phyloP scores from a whole-genome alignment of 192 early-diverging fungal genomes.

The Backusella australiensis region DNA sequence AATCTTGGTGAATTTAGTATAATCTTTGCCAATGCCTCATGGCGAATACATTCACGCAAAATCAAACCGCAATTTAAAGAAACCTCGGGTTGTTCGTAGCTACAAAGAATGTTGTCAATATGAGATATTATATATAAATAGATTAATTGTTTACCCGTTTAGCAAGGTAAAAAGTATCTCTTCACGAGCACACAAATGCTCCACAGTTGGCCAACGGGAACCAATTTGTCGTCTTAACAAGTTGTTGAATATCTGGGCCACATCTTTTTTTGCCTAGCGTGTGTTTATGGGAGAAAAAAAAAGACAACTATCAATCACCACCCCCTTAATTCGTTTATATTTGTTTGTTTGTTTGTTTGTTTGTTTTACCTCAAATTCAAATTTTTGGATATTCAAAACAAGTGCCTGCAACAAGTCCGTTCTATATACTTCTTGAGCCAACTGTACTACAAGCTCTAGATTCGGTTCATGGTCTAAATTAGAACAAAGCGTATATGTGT shows the following conservation, averaged over 20 bases:
- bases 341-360: not conserved
- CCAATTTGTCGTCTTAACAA: conserved; percentile 93
- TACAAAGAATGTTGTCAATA: conserved; percentile 22
- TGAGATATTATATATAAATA: not conserved
- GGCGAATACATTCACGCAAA: conserved; percentile 93
- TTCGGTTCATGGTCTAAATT: conserved; percentile 74
- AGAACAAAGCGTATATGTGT: conserved; percentile 3
- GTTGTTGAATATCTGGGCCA: conserved; percentile 96
- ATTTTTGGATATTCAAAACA: conserved; percentile 83
- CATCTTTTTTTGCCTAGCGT: conserved; percentile 89
- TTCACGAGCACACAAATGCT: conserved; percentile 85
- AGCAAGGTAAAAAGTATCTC: conserved; percentile 83
- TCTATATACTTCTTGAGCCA: conserved; percentile 95
- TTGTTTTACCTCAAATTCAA: conserved; percentile 84
- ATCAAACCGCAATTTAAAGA: conserved; percentile 98
- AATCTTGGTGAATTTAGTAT: conserved; percentile 84
- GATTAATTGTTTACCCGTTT: conserved; percentile 57
- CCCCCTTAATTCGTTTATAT: not conserved
- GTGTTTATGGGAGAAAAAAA: conserved; percentile 6
- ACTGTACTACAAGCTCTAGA: conserved; percentile 89
- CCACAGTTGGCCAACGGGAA: conserved; percentile 92
- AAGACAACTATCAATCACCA: not conserved
- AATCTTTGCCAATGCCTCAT: conserved; percentile 86
- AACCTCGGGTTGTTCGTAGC: conserved; percentile 95
- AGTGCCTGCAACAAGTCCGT: conserved; percentile 87